Percentiles rank a stretch among this genome's conserved stretches.
These are phyloP conservation scores for Xanthoparmelia taractica DNA, from an alignment of 495 filamentous ascomycete genomes.

Conservation along the genomic window DNA sequence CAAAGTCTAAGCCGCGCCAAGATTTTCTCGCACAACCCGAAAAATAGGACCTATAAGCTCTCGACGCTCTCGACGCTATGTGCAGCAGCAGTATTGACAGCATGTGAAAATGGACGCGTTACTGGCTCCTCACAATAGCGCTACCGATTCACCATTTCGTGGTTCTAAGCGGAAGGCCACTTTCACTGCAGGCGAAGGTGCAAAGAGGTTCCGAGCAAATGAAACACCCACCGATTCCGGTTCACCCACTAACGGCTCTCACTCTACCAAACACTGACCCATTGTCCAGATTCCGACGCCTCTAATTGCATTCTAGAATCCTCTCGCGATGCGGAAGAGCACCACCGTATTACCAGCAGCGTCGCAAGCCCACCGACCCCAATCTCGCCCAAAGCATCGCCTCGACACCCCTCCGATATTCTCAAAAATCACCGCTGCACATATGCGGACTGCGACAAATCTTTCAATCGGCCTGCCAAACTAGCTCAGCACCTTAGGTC, in stretches of 20 bases:
- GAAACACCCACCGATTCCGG: neutral
- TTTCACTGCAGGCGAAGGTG: neutral
- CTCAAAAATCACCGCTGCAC: constrained; percentile 66
- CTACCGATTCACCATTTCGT: neutral
- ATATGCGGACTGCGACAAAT: constrained; percentile 61
- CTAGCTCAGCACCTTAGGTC: constrained; percentile 70
- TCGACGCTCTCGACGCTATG: neutral
- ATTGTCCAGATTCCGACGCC: neutral
- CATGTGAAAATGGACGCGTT: neutral
- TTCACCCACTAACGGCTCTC: neutral
- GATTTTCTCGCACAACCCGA: neutral
- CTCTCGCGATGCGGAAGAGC: neutral
- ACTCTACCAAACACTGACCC: neutral
- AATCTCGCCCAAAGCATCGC: constrained; percentile 23
- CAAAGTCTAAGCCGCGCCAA: no score
- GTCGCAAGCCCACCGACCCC: constrained; percentile 24
- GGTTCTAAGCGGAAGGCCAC: constrained; percentile 1
- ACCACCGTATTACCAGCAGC: neutral
- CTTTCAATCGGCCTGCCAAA: constrained; percentile 80
- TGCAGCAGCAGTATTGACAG: neutral
- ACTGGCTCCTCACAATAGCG: neutral
- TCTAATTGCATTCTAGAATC: neutral
- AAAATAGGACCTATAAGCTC: neutral
- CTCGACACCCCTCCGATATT: constrained; percentile 50
- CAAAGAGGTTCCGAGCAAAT: constrained; percentile 5